phyloP scores from a whole-genome alignment of 73 alveolate genomes.

The Paramecium primaurelia region DNA sequence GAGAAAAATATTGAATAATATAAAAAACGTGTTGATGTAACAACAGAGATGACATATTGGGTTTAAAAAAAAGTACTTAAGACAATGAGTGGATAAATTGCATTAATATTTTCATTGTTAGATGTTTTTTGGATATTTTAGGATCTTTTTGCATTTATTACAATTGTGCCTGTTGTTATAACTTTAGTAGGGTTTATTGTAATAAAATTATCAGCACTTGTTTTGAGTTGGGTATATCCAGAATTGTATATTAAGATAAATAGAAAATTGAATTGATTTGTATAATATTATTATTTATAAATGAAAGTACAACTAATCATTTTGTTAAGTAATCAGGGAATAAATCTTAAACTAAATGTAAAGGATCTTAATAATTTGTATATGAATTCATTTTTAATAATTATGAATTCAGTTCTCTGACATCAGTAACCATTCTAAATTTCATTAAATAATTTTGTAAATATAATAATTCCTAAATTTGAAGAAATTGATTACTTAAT shows the following conservation, averaged over 20 bases:
- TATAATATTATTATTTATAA: not conserved
- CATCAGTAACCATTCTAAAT: constrained; percentile 26
- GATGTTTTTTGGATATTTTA: not conserved
- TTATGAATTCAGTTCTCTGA: not conserved
- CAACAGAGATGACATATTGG: not conserved
- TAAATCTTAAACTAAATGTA: not conserved
- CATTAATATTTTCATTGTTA: not conserved
- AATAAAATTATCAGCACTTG: not conserved
- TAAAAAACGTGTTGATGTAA: not conserved
- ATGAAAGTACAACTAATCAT: constrained; percentile 5
- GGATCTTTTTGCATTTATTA: not conserved
- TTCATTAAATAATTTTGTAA: constrained; percentile 27
- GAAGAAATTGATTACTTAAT: constrained; percentile 68
- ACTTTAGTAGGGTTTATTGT: not conserved
- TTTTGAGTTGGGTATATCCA: not conserved
- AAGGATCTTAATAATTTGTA: constrained; percentile 19
- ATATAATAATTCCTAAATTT: not conserved
- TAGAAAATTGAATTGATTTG: not conserved
- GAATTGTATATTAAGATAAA: not conserved
- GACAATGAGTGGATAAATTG: not conserved
- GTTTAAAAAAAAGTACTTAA: not conserved
- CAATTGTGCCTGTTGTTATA: not conserved
- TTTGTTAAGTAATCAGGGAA: constrained; percentile 11
- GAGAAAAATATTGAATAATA: not conserved
- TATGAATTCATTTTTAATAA: not conserved